Percentiles rank a stretch among this genome's conserved stretches.
Evolutionary conservation across 2,329 filamentous ascomycete species (phyloP).

Genomic region (Microcyclospora pomicola): DNA sequence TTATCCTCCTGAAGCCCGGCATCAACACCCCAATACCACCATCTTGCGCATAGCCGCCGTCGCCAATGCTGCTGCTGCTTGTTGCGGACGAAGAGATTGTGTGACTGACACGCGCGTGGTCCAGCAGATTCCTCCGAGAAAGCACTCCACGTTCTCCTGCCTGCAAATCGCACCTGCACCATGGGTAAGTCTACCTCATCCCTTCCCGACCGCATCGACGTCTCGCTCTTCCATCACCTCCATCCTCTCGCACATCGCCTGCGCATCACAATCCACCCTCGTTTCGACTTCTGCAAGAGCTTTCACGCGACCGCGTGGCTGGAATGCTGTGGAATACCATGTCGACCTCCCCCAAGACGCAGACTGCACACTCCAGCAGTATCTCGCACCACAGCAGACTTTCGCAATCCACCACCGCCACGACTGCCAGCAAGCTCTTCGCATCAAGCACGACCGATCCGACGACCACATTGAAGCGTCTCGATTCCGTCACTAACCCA

Average conservation of each 20-base stretch:
- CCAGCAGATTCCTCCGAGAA: constrained; percentile 12
- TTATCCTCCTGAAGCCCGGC: no score
- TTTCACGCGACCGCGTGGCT: constrained; percentile 7
- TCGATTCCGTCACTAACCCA: constrained; percentile 9
- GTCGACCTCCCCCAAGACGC: constrained; percentile 8
- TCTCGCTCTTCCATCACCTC: constrained; percentile 8
- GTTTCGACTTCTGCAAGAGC: constrained; percentile 3
- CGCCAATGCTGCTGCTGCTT: no score
- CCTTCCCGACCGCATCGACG: constrained; percentile 7
- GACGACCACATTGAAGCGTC: constrained; percentile 7
- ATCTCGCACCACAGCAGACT: constrained; percentile 2
- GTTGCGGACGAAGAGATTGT: neutral
- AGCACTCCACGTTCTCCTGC: constrained; percentile 11
- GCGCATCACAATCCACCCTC: constrained; percentile 6
- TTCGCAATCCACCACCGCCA: constrained; percentile 8
- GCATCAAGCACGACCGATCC: constrained; percentile 12
- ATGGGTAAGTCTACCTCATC: constrained; percentile 20
- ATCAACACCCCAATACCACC: no score
- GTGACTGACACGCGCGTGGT: constrained; percentile 11
- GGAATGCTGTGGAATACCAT: constrained; percentile 6
- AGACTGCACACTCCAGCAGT: constrained; percentile 5
- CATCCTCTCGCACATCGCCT: constrained; percentile 1
- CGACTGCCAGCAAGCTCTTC: constrained; percentile 10
- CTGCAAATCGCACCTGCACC: constrained; percentile 12
- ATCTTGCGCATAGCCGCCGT: no score